phyloP scores from a whole-genome alignment of 441 rosid genomes.

The Syzygium malaccense region DNA sequence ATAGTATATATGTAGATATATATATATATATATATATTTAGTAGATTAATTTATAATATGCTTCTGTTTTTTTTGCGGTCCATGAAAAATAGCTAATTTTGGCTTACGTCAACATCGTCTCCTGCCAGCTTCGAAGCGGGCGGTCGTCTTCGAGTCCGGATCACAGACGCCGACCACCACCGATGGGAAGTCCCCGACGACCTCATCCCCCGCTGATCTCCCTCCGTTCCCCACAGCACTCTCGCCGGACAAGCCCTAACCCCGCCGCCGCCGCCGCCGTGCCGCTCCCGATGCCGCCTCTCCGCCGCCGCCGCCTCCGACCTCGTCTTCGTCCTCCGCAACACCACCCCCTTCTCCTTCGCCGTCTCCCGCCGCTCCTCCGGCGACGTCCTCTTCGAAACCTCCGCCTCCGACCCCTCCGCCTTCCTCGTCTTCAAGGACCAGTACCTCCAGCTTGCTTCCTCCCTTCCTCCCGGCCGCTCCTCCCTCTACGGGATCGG shows the following conservation, averaged over 20 bases:
- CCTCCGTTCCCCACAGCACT: background rate
- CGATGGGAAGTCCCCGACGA: constrained; percentile 41
- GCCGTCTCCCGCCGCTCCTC: too few species aligned
- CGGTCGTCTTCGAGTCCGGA: constrained; percentile 25
- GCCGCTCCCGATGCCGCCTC: constrained; percentile 10
- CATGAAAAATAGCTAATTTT: too few species aligned
- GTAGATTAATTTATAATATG: too few species aligned
- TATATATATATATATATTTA: too few species aligned
- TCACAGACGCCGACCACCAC: constrained; percentile 20
- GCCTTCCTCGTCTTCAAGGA: too few species aligned
- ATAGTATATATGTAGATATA: too few species aligned
- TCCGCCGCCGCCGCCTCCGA: constrained; percentile 35
- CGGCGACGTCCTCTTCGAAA: too few species aligned
- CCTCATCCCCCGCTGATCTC: constrained; percentile 27
- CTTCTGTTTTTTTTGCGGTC: too few species aligned
- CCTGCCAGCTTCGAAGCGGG: too few species aligned
- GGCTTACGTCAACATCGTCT: too few species aligned
- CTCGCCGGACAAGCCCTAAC: background rate
- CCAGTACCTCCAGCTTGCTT: constrained; percentile 19
- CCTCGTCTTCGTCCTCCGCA: constrained; percentile 49
- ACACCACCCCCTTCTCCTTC: constrained; percentile 49
- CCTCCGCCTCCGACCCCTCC: too few species aligned
- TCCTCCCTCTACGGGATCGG: constrained; percentile 68
- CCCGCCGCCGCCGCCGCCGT: background rate
- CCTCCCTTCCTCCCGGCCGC: constrained; percentile 37